phyloP scores from a whole-genome alignment of 2,329 filamentous ascomycete species.

The Graphilbum ipis-grandicollis region DNA sequence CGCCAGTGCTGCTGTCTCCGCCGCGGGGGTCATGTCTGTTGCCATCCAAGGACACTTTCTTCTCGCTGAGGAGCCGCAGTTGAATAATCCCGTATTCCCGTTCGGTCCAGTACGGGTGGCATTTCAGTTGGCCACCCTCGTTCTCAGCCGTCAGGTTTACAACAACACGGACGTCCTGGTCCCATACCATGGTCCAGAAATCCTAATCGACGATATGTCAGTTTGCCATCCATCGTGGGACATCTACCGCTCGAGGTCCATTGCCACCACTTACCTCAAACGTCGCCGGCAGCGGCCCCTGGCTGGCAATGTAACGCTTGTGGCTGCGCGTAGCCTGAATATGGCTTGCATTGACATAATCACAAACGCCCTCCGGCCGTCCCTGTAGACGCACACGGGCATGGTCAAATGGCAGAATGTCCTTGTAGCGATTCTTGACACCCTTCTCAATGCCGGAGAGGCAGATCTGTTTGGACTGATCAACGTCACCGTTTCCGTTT shows the following conservation, averaged over 20 bases:
- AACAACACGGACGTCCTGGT: constrained; percentile 84
- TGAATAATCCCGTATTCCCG: constrained; percentile 62
- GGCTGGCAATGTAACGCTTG: constrained; percentile 89
- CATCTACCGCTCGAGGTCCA: neutral
- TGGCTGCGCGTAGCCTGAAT: constrained; percentile 65
- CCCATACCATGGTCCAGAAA: constrained; percentile 97
- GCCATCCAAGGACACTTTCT: constrained; percentile 62
- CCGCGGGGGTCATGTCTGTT: constrained; percentile 28
- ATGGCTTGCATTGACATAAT: constrained; percentile 92
- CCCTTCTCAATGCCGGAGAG: constrained; percentile 91
- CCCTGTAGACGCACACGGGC: constrained; percentile 65
- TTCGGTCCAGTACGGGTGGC: constrained; percentile 80
- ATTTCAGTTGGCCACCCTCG: constrained; percentile 87
- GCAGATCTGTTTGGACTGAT: constrained; percentile 39
- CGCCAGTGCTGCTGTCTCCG: constrained; percentile 13
- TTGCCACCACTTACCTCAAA: constrained; percentile 49
- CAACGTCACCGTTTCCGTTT: no score
- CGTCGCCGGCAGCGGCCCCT: constrained; percentile 82
- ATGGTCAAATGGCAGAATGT: constrained; percentile 93
- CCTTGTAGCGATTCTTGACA: constrained; percentile 91
- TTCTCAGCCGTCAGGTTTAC: constrained; percentile 93
- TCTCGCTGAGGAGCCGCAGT: constrained; percentile 64
- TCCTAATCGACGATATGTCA: constrained; percentile 35
- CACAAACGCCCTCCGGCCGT: constrained; percentile 51
- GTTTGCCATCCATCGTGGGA: no score